These are phyloP conservation scores for Pseudozyma sp. DNA, from an alignment of 1,284 basidiomycete genomes.

Conservation along the genomic window DNA sequence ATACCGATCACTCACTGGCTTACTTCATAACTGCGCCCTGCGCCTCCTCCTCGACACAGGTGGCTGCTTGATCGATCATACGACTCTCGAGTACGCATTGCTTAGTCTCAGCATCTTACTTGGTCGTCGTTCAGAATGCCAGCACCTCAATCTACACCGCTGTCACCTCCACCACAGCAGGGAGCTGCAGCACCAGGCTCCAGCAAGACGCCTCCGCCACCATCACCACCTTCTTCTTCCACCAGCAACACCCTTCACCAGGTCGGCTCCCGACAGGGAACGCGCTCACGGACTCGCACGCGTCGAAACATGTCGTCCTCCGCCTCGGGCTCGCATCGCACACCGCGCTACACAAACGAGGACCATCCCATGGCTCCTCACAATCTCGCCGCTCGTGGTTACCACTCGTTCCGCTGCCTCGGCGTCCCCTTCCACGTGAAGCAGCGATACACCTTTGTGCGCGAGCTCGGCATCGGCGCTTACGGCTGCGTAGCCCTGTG, in stretches of 20 bases:
- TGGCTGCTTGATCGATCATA: no score
- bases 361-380: slow-evolving; percentile 64
- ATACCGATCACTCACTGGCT: no score
- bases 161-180: slow-evolving; percentile 6
- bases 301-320: slow-evolving; percentile 50
- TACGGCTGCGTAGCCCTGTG: slow-evolving; percentile 67
- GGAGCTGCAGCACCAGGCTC: slow-evolving; percentile 15
- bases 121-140: slow-evolving; percentile 31
- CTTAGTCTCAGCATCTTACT: slow-evolving; percentile 7
- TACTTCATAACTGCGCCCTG: no score
- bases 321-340: slow-evolving; percentile 27
- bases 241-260: slow-evolving; percentile 39
- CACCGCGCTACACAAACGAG: slow-evolving; percentile 54
- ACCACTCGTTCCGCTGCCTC: slow-evolving; percentile 65
- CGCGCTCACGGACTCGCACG: slow-evolving; percentile 53
- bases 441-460: slow-evolving; percentile 63
- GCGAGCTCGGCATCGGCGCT: slow-evolving; percentile 67
- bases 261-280: slow-evolving; percentile 53
- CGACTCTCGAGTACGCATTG: slow-evolving; percentile 2
- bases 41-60: no score
- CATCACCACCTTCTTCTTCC: slow-evolving; percentile 26
- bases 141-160: slow-evolving; percentile 10
- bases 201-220: slow-evolving; percentile 29
- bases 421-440: slow-evolving; percentile 66
- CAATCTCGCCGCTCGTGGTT: slow-evolving; percentile 62